Conservation (phyloP, 2,329 filamentous ascomycete genomes). For the Ambrosiella xylebori region DNA sequence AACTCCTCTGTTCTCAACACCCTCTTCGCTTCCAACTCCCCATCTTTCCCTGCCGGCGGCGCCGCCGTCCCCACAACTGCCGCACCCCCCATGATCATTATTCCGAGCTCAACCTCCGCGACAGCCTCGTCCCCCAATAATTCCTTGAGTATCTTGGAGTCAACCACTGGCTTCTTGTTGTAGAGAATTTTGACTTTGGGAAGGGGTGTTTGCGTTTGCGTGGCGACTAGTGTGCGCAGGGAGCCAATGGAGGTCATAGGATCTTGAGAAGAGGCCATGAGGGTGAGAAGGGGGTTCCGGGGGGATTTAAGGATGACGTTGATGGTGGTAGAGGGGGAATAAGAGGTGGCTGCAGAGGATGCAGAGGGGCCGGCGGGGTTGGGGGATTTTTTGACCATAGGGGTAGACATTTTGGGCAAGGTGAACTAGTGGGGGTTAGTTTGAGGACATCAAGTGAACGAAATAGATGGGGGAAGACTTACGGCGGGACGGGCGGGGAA, state of each 20-base stretch:
- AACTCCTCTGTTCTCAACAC: constrained; percentile 56
- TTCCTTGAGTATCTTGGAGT: constrained; percentile 63
- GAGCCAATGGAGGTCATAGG: constrained; percentile 60
- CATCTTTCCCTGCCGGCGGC: constrained; percentile 16
- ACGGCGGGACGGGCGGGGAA: constrained; percentile 66
- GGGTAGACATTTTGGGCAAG: constrained; percentile 48
- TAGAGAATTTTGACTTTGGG: constrained; percentile 74
- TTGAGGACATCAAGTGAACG: neutral
- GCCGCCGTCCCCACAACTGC: constrained; percentile 23
- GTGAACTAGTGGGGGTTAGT: constrained; percentile 37
- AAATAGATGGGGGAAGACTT: constrained; percentile 16
- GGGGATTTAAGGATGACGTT: constrained; percentile 55
- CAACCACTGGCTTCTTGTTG: constrained; percentile 70
- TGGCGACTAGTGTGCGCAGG: constrained; percentile 53
- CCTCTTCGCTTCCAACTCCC: constrained; percentile 30
- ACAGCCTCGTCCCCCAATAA: constrained; percentile 36
- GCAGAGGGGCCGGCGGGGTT: constrained; percentile 12
- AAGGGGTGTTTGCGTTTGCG: constrained; percentile 43
- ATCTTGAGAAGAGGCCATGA: constrained; percentile 46
- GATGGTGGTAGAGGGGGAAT: constrained; percentile 16
- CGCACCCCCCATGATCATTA: constrained; percentile 73
- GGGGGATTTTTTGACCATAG: constrained; percentile 31
- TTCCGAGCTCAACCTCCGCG: constrained; percentile 45
- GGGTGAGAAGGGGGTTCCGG: constrained; percentile 53
- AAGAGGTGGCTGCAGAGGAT: constrained; percentile 13